A percentile compares a stretch with the other conserved stretches of the same genome.
Evolutionary conservation across 306 rosid genomes (phyloP).

Genomic region (Corylus heterophylla): DNA sequence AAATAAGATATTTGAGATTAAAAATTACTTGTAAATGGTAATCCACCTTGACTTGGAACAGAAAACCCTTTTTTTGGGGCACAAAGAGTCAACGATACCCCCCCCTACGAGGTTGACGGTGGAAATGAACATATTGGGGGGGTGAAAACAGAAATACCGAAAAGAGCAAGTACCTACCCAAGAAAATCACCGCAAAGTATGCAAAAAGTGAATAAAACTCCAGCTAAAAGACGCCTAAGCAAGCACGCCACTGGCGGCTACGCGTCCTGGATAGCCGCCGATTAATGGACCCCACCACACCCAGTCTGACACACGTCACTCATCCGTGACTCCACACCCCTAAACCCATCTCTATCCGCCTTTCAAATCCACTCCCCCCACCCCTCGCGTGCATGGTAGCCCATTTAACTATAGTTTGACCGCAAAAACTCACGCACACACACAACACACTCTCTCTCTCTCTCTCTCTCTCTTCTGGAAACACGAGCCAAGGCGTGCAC

Average conservation of each 20-base stretch:
- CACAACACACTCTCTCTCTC: neutral
- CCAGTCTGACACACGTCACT: constrained; percentile 6
- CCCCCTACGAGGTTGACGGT: neutral
- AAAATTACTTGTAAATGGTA: no score
- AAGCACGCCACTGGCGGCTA: constrained; percentile 46
- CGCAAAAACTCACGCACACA: neutral
- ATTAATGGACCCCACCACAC: constrained; percentile 22
- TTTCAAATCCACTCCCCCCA: neutral
- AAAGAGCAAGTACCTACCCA: neutral
- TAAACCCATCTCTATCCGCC: neutral
- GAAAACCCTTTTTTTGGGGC: no score
- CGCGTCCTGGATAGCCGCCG: constrained; percentile 35
- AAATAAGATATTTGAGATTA: no score
- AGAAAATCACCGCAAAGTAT: constrained; percentile 13
- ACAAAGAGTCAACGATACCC: no score
- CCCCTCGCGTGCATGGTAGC: constrained; percentile 40
- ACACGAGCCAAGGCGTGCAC: constrained; percentile 54
- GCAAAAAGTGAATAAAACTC: neutral
- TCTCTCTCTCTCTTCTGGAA: constrained; percentile 12
- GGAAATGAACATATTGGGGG: neutral
- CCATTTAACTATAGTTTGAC: constrained; percentile 50
- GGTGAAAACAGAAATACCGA: neutral
- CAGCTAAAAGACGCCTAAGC: constrained; percentile 29
- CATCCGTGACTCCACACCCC: neutral
- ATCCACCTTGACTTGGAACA: no score